Conservation (phyloP, 495 filamentous ascomycete species). For the Clavariopsis aquatica region DNA sequence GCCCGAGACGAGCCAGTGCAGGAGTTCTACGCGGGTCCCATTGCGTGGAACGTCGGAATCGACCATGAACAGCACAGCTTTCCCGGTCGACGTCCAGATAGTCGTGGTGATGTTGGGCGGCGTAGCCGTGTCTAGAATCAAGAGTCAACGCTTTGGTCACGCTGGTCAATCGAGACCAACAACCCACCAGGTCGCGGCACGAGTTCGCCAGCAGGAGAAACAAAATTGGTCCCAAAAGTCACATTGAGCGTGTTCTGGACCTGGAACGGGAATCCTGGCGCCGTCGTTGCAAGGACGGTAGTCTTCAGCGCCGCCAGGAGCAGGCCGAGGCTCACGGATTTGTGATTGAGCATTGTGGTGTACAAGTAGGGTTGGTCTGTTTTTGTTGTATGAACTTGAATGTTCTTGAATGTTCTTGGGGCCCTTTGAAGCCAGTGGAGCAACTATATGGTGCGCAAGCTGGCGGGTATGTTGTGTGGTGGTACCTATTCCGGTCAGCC, state of each 20-base stretch:
- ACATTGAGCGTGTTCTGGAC: slow-evolving; percentile 3
- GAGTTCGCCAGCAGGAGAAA: slow-evolving; percentile 25
- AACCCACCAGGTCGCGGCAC: slow-evolving; percentile 28
- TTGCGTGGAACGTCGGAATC: slow-evolving; percentile 46
- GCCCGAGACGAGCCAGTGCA: slow-evolving; percentile 49
- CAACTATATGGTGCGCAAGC: neutral
- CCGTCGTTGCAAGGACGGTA: slow-evolving; percentile 2
- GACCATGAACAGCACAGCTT: slow-evolving; percentile 42
- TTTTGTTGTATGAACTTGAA: neutral
- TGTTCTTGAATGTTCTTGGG: neutral
- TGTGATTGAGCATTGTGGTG: neutral
- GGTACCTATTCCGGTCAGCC: neutral
- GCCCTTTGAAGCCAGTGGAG: neutral
- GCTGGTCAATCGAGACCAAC: neutral
- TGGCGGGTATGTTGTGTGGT: neutral
- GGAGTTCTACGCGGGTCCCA: slow-evolving; percentile 38
- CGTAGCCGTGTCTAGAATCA: slow-evolving; percentile 18
- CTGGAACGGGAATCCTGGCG: slow-evolving; percentile 17
- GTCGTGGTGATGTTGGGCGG: slow-evolving; percentile 28
- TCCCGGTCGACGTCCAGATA: slow-evolving; percentile 5
- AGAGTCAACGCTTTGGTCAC: neutral
- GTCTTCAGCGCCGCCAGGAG: neutral
- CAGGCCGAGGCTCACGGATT: neutral
- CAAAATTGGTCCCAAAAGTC: slow-evolving; percentile 19
- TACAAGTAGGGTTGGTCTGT: neutral